Evolutionary conservation across 2,329 filamentous ascomycete genomes (phyloP).

Genomic region (Aspergillus brunneoviolaceus): DNA sequence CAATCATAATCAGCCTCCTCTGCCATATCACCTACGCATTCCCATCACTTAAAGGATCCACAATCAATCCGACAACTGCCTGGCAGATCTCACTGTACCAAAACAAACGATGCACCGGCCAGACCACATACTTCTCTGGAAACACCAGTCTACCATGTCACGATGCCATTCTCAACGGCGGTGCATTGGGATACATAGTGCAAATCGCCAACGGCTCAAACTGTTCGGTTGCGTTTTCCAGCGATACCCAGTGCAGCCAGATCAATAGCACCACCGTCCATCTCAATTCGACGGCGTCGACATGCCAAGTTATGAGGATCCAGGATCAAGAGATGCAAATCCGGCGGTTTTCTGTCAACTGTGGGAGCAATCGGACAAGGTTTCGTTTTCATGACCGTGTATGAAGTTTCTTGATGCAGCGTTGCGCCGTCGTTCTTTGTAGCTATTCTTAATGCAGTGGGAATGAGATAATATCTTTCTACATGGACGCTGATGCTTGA

Average conservation of each 20-base stretch:
- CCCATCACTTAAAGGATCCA: not conserved
- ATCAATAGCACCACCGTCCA: not conserved
- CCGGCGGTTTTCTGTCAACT: constrained; percentile 3
- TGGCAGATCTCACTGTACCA: constrained; percentile 16
- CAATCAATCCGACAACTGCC: constrained; percentile 1
- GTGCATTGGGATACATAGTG: constrained; percentile 13
- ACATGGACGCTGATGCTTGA: too few species aligned
- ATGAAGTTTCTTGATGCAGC: not conserved
- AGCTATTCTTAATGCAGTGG: not conserved
- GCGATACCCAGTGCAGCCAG: constrained; percentile 5
- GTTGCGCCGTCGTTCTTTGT: not conserved
- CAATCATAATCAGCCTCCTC: not conserved
- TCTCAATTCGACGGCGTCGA: not conserved
- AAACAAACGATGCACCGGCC: constrained; percentile 15
- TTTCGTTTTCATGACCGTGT: not conserved
- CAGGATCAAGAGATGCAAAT: not conserved
- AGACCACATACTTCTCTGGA: constrained; percentile 12
- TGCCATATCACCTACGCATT: not conserved
- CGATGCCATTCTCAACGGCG: constrained; percentile 13
- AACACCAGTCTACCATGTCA: constrained; percentile 6
- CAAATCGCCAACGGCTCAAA: not conserved
- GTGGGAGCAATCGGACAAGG: not conserved
- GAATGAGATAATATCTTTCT: not conserved
- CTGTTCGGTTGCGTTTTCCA: constrained; percentile 8
- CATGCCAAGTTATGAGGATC: not conserved